These are phyloP conservation scores for Drechslerella coelobrocha DNA, from an alignment of 2,329 filamentous ascomycete genomes.

Conservation along the genomic window DNA sequence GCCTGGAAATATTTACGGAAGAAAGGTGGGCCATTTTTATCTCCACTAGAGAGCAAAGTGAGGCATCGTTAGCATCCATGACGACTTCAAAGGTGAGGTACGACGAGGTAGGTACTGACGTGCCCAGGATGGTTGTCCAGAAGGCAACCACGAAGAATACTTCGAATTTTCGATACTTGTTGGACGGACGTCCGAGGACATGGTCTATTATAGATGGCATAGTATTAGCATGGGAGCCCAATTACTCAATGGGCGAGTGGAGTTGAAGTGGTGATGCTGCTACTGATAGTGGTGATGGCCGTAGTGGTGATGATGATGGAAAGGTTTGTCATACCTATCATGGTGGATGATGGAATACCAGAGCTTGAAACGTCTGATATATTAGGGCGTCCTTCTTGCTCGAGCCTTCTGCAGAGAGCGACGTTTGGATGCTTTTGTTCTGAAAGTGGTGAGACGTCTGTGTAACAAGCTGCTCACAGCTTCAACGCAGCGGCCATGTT, in stretches of 20 bases:
- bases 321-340: slow-evolving; percentile 28
- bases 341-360: background rate
- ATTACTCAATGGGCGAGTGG: too few species aligned
- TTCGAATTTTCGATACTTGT: slow-evolving; percentile 89
- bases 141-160: slow-evolving; percentile 89
- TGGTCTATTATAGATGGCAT: slow-evolving; percentile 68
- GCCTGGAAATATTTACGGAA: slow-evolving; percentile 73
- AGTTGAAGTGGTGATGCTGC: too few species aligned
- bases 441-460: background rate
- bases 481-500: background rate
- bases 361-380: background rate
- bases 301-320: background rate
- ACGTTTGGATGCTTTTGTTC: background rate
- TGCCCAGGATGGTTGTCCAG: slow-evolving; percentile 84
- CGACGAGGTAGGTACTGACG: slow-evolving; percentile 66
- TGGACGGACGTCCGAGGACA: slow-evolving; percentile 86
- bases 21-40: slow-evolving; percentile 83
- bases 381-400: background rate
- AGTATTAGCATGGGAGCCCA: slow-evolving; percentile 6
- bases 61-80: slow-evolving; percentile 28
- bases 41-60: slow-evolving; percentile 66
- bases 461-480: slow-evolving; percentile 8
- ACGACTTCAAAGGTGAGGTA: slow-evolving; percentile 9
- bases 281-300: too few species aligned
- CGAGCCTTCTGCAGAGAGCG: background rate